phyloP scores from a whole-genome alignment of 371 early-diverging fungal species.

The Mucor irregularis region DNA sequence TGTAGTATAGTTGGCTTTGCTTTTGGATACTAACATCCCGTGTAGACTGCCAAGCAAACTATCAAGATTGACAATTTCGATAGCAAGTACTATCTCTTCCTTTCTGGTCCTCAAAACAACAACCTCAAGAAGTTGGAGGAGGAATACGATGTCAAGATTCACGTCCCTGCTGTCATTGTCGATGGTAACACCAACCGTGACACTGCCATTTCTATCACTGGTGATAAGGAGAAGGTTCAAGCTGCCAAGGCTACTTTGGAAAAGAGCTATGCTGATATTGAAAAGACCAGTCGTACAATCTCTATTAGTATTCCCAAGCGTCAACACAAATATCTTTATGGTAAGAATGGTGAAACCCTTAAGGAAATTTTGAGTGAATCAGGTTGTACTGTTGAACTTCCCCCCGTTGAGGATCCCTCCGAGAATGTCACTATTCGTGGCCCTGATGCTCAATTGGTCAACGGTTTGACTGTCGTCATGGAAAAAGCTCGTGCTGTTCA shows the following conservation, averaged over 20 bases:
- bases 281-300: constrained; percentile 62
- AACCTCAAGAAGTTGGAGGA: constrained; percentile 55
- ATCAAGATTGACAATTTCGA: constrained; percentile 61
- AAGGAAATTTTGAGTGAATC: constrained; percentile 79
- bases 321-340: constrained; percentile 90
- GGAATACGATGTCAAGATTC: constrained; percentile 74
- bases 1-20: neutral
- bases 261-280: constrained; percentile 57
- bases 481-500: constrained; percentile 74
- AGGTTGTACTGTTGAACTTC: constrained; percentile 82
- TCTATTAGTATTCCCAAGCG: constrained; percentile 79
- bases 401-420: constrained; percentile 66
- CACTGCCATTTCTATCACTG: constrained; percentile 60
- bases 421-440: constrained; percentile 84
- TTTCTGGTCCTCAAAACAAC: constrained; percentile 75
- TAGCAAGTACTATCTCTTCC: constrained; percentile 73
- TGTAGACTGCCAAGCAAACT: constrained; percentile 58
- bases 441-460: constrained; percentile 62
- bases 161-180: constrained; percentile 65
- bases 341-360: constrained; percentile 77
- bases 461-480: constrained; percentile 74
- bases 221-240: constrained; percentile 74
- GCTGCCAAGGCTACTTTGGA: constrained; percentile 65
- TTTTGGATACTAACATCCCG: neutral
- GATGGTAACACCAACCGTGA: constrained; percentile 50